These are phyloP conservation scores for Diaporthe sp. DNA, from an alignment of 2,329 filamentous ascomycete species.

Conservation along the genomic window DNA sequence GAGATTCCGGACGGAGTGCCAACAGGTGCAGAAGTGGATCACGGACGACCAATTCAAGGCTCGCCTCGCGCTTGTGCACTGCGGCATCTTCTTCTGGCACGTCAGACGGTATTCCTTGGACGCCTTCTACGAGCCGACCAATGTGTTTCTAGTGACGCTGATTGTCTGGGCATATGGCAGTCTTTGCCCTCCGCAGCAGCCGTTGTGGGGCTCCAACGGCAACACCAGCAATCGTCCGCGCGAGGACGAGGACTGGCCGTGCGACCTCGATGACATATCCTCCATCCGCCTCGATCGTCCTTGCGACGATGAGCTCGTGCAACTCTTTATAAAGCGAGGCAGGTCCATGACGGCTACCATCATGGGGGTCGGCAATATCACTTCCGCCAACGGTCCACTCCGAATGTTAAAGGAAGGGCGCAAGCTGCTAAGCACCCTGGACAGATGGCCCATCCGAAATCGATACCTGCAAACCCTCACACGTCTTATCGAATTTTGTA, in stretches of 20 bases:
- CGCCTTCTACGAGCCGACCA: constrained; percentile 51
- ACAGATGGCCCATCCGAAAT: constrained; percentile 24
- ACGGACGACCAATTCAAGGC: constrained; percentile 53
- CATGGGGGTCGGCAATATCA: constrained; percentile 60
- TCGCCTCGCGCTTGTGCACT: constrained; percentile 55
- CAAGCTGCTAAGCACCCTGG: constrained; percentile 30
- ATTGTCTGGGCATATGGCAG: constrained; percentile 52
- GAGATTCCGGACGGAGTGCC: constrained; percentile 47
- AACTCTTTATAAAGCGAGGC: constrained; percentile 62
- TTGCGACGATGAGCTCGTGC: constrained; percentile 65
- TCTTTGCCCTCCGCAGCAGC: constrained; percentile 27
- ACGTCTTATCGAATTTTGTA: constrained; percentile 16
- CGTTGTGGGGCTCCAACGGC: background rate
- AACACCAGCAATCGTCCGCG: background rate
- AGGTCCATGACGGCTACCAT: constrained; percentile 59
- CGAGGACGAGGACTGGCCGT: constrained; percentile 23
- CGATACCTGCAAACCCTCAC: constrained; percentile 16
- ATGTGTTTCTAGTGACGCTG: constrained; percentile 50
- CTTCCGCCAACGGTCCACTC: constrained; percentile 32
- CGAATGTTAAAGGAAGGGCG: constrained; percentile 36
- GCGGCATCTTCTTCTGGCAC: constrained; percentile 57
- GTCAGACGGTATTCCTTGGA: constrained; percentile 54
- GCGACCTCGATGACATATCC: constrained; percentile 39
- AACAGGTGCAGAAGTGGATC: constrained; percentile 38
- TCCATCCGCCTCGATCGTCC: constrained; percentile 65